phyloP scores from a whole-genome alignment of 352 stramenopile species.

The Phytophthora citrophthora region DNA sequence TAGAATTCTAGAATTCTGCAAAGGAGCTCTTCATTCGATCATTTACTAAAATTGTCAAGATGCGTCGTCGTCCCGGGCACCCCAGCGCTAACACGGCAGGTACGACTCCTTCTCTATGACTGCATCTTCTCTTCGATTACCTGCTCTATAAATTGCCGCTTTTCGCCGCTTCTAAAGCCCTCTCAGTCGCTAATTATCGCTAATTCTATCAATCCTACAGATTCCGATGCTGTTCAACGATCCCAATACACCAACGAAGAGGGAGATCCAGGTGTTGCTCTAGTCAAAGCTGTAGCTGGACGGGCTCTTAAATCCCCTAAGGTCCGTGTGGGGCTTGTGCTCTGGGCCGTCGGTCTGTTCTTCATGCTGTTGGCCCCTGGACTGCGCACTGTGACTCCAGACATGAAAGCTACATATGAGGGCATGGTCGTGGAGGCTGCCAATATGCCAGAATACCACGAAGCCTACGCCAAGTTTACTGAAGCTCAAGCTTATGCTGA shows the following conservation, averaged over 20 bases:
- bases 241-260: conserved; percentile 13
- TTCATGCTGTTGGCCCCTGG: conserved; percentile 83
- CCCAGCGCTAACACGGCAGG: conserved; percentile 20
- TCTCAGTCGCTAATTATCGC: conserved; percentile 16
- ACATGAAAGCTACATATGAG: conserved; percentile 84
- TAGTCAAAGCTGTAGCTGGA: conserved; percentile 61
- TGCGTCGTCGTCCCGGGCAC: conserved; percentile 42
- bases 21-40: not conserved
- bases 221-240: conserved; percentile 41
- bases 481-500: conserved; percentile 64
- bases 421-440: conserved; percentile 74
- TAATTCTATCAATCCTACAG: conserved; percentile 16
- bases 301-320: conserved; percentile 63
- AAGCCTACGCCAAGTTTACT: conserved; percentile 63
- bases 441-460: conserved; percentile 80
- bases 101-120: conserved; percentile 6
- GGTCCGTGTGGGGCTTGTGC: conserved; percentile 63
- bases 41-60: conserved; percentile 13
- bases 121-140: not conserved
- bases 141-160: conserved; percentile 5
- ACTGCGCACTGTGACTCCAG: conserved; percentile 62
- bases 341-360: conserved; percentile 84
- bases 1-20: not conserved
- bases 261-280: conserved; percentile 53
- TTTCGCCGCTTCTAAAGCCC: conserved; percentile 2